These are phyloP conservation scores for Syzygium jambos DNA, from an alignment of 345 rosid species.

Conservation along the genomic window DNA sequence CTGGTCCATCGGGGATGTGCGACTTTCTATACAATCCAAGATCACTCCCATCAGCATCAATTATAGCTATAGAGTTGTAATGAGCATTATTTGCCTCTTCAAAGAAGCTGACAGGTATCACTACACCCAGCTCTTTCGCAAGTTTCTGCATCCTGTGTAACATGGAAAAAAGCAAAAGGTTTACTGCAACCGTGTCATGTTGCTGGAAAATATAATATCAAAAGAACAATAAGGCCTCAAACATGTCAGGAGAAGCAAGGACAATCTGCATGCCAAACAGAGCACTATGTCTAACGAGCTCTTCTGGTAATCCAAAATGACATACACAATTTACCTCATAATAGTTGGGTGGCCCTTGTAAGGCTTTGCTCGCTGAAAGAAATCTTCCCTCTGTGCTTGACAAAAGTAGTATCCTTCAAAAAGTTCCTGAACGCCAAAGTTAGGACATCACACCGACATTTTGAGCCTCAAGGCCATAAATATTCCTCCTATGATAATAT, in stretches of 20 bases:
- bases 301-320: neutral
- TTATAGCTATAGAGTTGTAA: conserved; percentile 80
- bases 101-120: conserved; percentile 90
- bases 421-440: conserved; percentile 50
- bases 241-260: neutral
- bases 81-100: conserved; percentile 94
- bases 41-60: conserved; percentile 92
- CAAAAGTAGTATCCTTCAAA: conserved; percentile 97
- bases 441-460: neutral
- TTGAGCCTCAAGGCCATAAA: neutral
- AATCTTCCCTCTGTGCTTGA: conserved; percentile 94
- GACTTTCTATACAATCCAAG: conserved; percentile 92
- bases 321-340: conserved; percentile 36
- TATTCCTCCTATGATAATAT: neutral
- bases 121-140: conserved; percentile 81
- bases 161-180: neutral
- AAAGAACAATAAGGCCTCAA: neutral
- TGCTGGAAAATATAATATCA: neutral
- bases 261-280: neutral
- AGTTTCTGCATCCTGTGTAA: conserved; percentile 69
- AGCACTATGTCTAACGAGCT: neutral
- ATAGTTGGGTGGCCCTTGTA: conserved; percentile 76
- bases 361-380: conserved; percentile 70
- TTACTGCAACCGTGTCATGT: neutral
- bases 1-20: conserved; percentile 98